Conservation (phyloP, 2,329 filamentous ascomycete species). For the Didymella keratinophila region DNA sequence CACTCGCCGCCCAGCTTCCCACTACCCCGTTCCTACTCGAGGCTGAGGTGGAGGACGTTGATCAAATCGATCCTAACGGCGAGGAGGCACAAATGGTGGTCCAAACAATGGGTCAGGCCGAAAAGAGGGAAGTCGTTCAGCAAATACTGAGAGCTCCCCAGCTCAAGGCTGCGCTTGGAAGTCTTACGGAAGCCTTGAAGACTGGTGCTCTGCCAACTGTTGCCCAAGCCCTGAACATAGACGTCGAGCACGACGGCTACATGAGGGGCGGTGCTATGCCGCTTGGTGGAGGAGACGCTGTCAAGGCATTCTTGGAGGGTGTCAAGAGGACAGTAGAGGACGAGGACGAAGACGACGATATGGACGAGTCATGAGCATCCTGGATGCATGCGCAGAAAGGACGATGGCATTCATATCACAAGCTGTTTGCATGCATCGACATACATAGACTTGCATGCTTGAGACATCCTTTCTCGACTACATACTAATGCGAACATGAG, state of each 20-base stretch:
- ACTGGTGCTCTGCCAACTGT: conserved; percentile 92
- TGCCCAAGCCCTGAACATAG: conserved; percentile 82
- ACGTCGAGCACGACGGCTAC: conserved; percentile 84
- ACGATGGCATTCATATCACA: neutral
- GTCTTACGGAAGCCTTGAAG: conserved; percentile 84
- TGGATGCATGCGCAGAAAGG: neutral
- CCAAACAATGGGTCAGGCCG: conserved; percentile 72
- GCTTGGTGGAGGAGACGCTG: conserved; percentile 84
- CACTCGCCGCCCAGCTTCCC: conserved; percentile 79
- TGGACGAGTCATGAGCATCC: conserved; percentile 42
- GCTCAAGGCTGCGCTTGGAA: conserved; percentile 84
- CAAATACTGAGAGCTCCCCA: conserved; percentile 89
- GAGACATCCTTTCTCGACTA: neutral
- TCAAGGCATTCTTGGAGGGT: conserved; percentile 90
- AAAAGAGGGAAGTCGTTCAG: conserved; percentile 82
- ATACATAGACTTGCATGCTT: neutral
- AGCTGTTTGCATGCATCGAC: neutral
- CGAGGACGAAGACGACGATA: conserved; percentile 44
- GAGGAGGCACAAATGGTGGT: conserved; percentile 76
- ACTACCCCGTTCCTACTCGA: conserved; percentile 79
- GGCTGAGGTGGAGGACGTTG: conserved; percentile 69
- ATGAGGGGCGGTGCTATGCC: conserved; percentile 81
- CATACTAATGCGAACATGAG: conserved; percentile 11
- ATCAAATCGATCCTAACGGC: conserved; percentile 71
- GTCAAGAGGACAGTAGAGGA: conserved; percentile 78